Base-by-base conservation (phyloP, 495 filamentous ascomycete species). In the Lentithecium fluviatile region DNA sequence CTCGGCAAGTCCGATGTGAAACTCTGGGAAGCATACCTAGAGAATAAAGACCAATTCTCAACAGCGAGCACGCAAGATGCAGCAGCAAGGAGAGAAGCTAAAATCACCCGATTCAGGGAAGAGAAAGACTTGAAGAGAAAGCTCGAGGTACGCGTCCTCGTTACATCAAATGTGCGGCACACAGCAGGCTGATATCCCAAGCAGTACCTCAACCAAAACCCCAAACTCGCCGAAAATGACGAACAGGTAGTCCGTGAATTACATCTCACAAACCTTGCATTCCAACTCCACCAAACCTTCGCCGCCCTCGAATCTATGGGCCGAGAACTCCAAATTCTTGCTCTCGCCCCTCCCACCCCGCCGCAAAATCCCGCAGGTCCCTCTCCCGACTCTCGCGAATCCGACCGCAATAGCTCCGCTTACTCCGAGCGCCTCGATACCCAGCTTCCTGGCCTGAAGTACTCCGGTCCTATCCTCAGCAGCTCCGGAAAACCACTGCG, bases 91-190 rank as follows among this genome's bases (percentile, higher is more conserved):
- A 80, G 94, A 67, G 84, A 88, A 53, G 82, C 85, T 34, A 98
- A 98, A 71, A 94, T 98, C 57, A 81, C 82, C 26, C 83, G 90
- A 59, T 97, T 92, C 73, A 85, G 83, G 70, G 79, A 86, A 55
- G 95, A 97, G 66, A 96, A 94, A 63, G 87, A 90, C 51, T 74
- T 98, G 40, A 94, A 93, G 70, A 76, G 82, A 62, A 91, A 88
- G 72, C 78, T 98, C 19, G 88, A 91, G 79, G 87, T 87, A 69
- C 1, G 64, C 50, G 15, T 29, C 34, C 19, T 43, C 13, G 15
- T 13, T 38, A 38, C 34, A 34, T 20, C 34, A 11, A 11, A 15
- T 49, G 13, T 34, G 40, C 4, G 11, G 21, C 23, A 48, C n/a
- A 24, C 23, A 25, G 43, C 24, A 32, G 10, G 40, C 15, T 55